These are phyloP conservation scores for Nigrospora oryzae DNA, from an alignment of 2,329 filamentous ascomycete genomes.

Conservation along the genomic window DNA sequence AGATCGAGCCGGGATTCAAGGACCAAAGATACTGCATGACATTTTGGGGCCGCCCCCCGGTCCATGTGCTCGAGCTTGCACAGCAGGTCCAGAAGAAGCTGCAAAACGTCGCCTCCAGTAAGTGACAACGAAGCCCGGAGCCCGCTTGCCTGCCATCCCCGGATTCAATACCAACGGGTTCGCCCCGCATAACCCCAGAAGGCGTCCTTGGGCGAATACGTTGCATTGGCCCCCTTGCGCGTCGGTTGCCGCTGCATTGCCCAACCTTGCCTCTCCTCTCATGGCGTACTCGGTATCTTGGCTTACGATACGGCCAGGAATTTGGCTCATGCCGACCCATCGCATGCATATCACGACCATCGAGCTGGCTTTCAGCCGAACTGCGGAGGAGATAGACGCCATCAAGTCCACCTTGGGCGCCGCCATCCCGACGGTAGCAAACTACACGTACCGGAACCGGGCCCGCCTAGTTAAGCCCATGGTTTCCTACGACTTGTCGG, in stretches of 20 bases:
- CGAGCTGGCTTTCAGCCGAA: conserved; percentile 76
- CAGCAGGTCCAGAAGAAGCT: conserved; percentile 60
- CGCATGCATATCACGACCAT: conserved; percentile 79
- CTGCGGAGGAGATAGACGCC: conserved; percentile 55
- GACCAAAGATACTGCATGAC: conserved; percentile 78
- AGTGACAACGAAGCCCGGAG: conserved; percentile 25
- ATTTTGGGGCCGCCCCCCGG: conserved; percentile 79
- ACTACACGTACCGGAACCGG: conserved; percentile 59
- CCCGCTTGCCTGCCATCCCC: no score
- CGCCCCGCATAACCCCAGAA: no score
- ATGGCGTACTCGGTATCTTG: no score
- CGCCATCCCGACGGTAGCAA: conserved; percentile 50
- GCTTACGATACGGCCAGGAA: conserved; percentile 32
- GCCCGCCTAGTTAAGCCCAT: conserved; percentile 73
- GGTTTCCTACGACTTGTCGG: conserved; percentile 76
- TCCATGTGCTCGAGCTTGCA: conserved; percentile 61
- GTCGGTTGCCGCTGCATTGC: no score
- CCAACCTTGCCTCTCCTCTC: no score
- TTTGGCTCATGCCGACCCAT: conserved; percentile 80
- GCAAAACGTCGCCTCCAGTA: conserved; percentile 59
- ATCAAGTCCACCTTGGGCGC: conserved; percentile 52
- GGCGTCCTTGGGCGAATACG: no score
- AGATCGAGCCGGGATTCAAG: conserved; percentile 57
- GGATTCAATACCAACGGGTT: no score
- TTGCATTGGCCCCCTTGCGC: no score